Evolutionary conservation across 495 filamentous ascomycete genomes (phyloP).

Genomic region (Daldinia bambusicola): DNA sequence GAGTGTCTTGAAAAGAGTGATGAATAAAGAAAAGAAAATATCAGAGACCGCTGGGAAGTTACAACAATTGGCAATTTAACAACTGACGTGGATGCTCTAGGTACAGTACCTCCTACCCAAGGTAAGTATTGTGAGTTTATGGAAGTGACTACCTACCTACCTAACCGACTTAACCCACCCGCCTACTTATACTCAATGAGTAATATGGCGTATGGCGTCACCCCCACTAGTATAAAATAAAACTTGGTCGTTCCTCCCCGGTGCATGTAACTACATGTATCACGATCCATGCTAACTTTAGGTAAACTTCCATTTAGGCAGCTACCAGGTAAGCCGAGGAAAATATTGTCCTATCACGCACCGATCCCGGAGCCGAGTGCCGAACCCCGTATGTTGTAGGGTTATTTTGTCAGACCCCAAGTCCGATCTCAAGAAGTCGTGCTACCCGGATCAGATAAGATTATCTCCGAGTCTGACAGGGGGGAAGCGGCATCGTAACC

Average conservation of each 20-base stretch:
- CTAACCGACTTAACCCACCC: too few species aligned
- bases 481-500: background rate
- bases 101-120: too few species aligned
- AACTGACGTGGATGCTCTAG: background rate
- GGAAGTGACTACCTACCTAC: background rate
- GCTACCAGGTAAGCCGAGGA: background rate
- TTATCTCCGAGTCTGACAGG: conserved; percentile 5
- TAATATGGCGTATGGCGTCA: conserved; percentile 7
- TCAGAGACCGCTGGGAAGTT: background rate
- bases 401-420: background rate
- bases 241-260: background rate
- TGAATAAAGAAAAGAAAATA: background rate
- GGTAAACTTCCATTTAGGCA: too few species aligned
- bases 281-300: background rate
- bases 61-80: background rate
- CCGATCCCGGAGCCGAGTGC: conserved; percentile 3
- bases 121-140: background rate
- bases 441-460: conserved; percentile 9
- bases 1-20: background rate
- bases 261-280: background rate
- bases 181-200: background rate
- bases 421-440: background rate
- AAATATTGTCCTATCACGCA: background rate
- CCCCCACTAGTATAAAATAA: conserved; percentile 3
- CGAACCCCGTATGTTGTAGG: background rate